These are phyloP conservation scores for Peronosclerospora sorghi DNA, from an alignment of 352 stramenopile species.

Conservation along the genomic window DNA sequence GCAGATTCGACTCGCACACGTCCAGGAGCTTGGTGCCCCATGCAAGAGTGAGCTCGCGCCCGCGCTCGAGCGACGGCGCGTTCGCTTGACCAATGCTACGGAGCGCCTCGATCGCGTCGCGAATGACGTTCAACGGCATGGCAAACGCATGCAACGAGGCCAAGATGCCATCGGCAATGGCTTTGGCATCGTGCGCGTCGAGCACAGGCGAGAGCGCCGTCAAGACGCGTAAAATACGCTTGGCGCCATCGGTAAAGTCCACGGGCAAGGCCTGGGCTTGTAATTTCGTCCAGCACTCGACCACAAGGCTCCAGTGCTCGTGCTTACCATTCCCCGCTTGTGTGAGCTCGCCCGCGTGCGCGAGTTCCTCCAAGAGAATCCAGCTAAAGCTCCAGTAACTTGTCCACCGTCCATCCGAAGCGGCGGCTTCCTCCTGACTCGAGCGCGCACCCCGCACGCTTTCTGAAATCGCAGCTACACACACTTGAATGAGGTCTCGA, in stretches of 20 bases:
- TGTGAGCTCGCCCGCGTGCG: conserved; percentile 44
- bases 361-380: conserved; percentile 73
- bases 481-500: conserved; percentile 42
- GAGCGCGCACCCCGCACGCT: conserved; percentile 28
- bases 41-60: conserved; percentile 44
- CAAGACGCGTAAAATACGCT: conserved; percentile 76
- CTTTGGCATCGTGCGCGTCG: conserved; percentile 59
- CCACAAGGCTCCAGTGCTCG: conserved; percentile 51
- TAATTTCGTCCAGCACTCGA: conserved; percentile 76
- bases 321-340: conserved; percentile 44
- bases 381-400: conserved; percentile 76
- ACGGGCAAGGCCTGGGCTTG: conserved; percentile 51
- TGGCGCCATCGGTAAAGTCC: conserved; percentile 64
- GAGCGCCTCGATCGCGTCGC: conserved; percentile 56
- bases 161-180: conserved; percentile 62
- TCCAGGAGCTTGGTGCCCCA: conserved; percentile 61
- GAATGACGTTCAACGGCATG: conserved; percentile 70
- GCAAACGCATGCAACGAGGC: conserved; percentile 62
- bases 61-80: conserved; percentile 36
- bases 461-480: conserved; percentile 52
- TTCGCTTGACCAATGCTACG: conserved; percentile 75
- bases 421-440: conserved; percentile 27
- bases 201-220: conserved; percentile 63
- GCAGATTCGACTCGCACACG: conserved; percentile 50
- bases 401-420: conserved; percentile 19